Base-by-base conservation (phyloP, 2,329 filamentous ascomycete species). In the Magnaporthiopsis poae region DNA sequence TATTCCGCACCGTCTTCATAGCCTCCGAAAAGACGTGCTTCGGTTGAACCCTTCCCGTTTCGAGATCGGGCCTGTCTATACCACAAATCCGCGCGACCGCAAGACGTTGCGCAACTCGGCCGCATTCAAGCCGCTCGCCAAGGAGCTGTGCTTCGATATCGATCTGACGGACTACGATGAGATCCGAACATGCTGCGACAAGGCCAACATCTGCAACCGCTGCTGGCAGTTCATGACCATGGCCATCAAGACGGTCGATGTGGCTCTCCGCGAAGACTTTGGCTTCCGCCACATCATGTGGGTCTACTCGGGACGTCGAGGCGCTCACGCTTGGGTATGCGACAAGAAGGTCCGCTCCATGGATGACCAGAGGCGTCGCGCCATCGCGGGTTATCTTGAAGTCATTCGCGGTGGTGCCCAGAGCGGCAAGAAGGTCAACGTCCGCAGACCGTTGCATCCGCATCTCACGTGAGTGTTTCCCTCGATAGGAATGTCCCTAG, bases 81-180 rank as follows among this genome's bases (percentile, higher is more conserved):
- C 85, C 65, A 90, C 92, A 62, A 97, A 98, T 75, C 95, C 95
- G 0, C 89, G 92, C 72, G 95, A 99, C 73, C 88, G 94, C 73
- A 99, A 98, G 79, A 89, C 89, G 0, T 78, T 98, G 46, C 87
- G 89, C 65, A 94, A 92, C 76, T 85, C 88, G 52, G 86, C 87
- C 63, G 87, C 91, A 11, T 97, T 99, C 80, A 90, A 89, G 69
- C 94, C 95, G 0, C 77, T 97, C 39, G 85, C 90, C 66, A 99
- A 99, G 77, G 95, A 99, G 77, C 81, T 99, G 59, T 96, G 96
- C 72, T 98, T 99, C 77, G 95, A 99, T 89, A 98, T 99, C 73
- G 95, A 99, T 85, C 85, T 99, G 85, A 98, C 95, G 66, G 95
- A 98, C 79, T 99, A 99, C 78, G 95, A 99, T 75, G 92, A 96